phyloP scores from a whole-genome alignment of 352 stramenopile genomes.

The Phytopythium oedochilum region DNA sequence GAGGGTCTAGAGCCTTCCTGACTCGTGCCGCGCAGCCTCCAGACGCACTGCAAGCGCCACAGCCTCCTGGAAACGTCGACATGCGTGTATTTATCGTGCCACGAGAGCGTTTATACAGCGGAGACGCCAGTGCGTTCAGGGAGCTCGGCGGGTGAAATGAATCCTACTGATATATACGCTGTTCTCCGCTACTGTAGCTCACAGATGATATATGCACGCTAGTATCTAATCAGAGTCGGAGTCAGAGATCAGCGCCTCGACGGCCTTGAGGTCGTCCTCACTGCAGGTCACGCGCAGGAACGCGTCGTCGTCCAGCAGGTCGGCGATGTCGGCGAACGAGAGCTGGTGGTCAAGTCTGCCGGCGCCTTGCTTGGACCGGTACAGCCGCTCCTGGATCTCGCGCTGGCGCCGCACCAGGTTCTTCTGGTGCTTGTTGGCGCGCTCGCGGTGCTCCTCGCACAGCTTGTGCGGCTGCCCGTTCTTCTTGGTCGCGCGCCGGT shows the following conservation, averaged over 20 bases:
- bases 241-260: neutral
- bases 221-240: neutral
- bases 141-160: too few species aligned
- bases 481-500: slow-evolving; percentile 23
- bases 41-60: too few species aligned
- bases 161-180: too few species aligned
- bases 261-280: neutral
- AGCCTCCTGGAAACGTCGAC: too few species aligned
- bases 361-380: neutral
- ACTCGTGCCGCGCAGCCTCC: too few species aligned
- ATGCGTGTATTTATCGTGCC: too few species aligned
- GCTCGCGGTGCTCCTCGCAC: slow-evolving; percentile 23
- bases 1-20: too few species aligned
- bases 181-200: neutral
- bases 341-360: neutral
- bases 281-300: neutral
- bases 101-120: too few species aligned
- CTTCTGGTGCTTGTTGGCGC: slow-evolving; percentile 26
- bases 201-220: too few species aligned
- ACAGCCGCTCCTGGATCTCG: neutral
- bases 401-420: neutral
- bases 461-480: slow-evolving; percentile 24
- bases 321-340: neutral
- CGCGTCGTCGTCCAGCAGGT: neutral
- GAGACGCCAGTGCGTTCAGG: too few species aligned